Conservation (phyloP, 768 basidiomycete genomes). For the Macrolepiota fuliginosa region DNA sequence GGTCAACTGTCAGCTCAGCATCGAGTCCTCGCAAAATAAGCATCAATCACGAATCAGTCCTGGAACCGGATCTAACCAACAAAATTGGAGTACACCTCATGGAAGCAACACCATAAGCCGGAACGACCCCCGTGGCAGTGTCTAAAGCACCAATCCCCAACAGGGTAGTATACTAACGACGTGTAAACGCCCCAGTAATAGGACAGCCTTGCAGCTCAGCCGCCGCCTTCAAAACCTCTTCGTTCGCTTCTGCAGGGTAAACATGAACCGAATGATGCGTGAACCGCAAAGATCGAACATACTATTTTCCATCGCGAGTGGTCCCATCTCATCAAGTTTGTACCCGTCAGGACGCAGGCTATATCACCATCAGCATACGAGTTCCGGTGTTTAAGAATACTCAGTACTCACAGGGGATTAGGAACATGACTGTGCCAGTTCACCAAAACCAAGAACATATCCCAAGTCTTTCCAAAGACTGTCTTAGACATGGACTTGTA, state of each 20-base stretch:
- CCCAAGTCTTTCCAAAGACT: slow-evolving; percentile 24
- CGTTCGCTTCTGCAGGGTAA: slow-evolving; percentile 32
- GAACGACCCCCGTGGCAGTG: no score
- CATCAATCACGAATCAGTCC: no score
- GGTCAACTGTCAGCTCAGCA: no score
- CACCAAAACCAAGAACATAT: slow-evolving; percentile 30
- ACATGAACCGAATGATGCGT: neutral
- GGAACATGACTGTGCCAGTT: slow-evolving; percentile 37
- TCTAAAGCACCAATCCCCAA: no score
- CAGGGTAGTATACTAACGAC: neutral
- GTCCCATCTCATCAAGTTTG: slow-evolving; percentile 44
- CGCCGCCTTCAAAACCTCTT: slow-evolving; percentile 39
- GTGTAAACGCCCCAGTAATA: slow-evolving; percentile 28
- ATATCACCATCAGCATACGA: neutral
- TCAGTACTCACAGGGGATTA: slow-evolving; percentile 29
- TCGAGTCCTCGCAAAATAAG: no score
- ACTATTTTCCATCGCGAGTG: slow-evolving; percentile 35
- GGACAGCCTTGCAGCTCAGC: slow-evolving; percentile 42
- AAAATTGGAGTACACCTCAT: no score
- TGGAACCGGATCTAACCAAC: no score
- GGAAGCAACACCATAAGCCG: no score
- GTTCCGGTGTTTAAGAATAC: neutral
- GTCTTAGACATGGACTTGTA: slow-evolving; percentile 37
- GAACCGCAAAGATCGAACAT: slow-evolving; percentile 8
- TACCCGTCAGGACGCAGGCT: slow-evolving; percentile 38